These are phyloP conservation scores for Trichoderma guizhouense DNA, from an alignment of 2,329 filamentous ascomycete genomes.

Conservation along the genomic window DNA sequence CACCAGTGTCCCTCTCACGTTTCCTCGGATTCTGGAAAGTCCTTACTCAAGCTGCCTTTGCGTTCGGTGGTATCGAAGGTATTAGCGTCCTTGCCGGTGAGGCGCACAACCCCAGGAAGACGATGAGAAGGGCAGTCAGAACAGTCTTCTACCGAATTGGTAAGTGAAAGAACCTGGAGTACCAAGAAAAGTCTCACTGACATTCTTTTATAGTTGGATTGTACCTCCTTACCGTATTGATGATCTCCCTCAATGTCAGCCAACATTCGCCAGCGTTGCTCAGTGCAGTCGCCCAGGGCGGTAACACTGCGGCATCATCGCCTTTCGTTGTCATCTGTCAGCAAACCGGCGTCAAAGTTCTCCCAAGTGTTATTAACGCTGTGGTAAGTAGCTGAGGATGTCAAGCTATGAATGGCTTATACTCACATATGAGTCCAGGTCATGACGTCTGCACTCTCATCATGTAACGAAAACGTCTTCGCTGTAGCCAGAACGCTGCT, in stretches of 20 bases:
- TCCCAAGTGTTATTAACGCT: slow-evolving; percentile 53
- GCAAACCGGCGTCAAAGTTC: slow-evolving; percentile 45
- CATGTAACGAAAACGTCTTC: slow-evolving; percentile 54
- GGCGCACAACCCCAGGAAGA: slow-evolving; percentile 41
- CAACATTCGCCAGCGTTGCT: slow-evolving; percentile 21
- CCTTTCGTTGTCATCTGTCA: slow-evolving; percentile 49
- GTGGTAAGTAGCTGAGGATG: slow-evolving; percentile 34
- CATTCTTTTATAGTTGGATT: slow-evolving; percentile 5
- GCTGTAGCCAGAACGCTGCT: slow-evolving; percentile 51
- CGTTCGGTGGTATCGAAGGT: slow-evolving; percentile 32
- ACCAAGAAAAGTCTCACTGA: not conserved
- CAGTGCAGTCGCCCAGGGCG: slow-evolving; percentile 47
- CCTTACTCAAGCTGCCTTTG: slow-evolving; percentile 38
- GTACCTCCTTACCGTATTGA: slow-evolving; percentile 19
- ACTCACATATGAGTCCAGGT: slow-evolving; percentile 5
- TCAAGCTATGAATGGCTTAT: too few species aligned
- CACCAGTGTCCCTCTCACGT: slow-evolving; percentile 31
- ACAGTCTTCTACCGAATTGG: slow-evolving; percentile 22
- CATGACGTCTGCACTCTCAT: slow-evolving; percentile 52
- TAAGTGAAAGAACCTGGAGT: not conserved
- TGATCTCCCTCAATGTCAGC: slow-evolving; percentile 21
- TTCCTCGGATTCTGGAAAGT: slow-evolving; percentile 41
- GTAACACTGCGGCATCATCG: slow-evolving; percentile 50
- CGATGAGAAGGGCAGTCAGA: slow-evolving; percentile 20
- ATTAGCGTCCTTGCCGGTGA: slow-evolving; percentile 35